Base-by-base conservation (phyloP, 768 basidiomycete genomes). In the Mycena vulgaris region DNA sequence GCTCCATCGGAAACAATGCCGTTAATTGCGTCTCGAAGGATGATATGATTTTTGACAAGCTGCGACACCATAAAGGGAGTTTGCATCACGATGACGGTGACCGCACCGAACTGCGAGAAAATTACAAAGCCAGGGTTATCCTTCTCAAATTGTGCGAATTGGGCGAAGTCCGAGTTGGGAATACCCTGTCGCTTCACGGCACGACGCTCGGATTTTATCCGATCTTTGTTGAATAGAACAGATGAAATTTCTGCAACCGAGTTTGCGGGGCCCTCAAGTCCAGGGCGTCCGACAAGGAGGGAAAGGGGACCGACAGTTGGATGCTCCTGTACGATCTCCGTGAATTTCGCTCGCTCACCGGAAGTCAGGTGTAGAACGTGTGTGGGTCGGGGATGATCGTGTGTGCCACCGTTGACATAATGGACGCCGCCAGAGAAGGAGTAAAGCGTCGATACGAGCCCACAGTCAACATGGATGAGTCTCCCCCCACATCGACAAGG, bases 1-100 rank as follows among this genome's bases (percentile, higher is more conserved):
- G 81, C 80, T 0, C 78, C 83, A 74, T 83, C 80, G 30, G 76
- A 78, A 11, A 83, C 76, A 25, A 81, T 59, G 0, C 83, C 82
- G 71, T 82, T 82, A 27, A 82, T 56, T 6, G 81, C 61, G 16
- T 63, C 61, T 5, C 37, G 35, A 2, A 21, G 35, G 19, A 51
- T 52, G 23, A 42, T 10, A 9, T 48, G 48, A 16, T 25, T 39
- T 39, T 63, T 75, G 19, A 76, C 66, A 1, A 76, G 61, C 27
- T 73, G 68, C 0, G 71, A 57, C 14, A 45, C 60, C 76, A 77
- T 76, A 27, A 70, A 68, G 5, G 70, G 49, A 13, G 76, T 69
- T 53, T 76, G 75, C 55, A 75, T 67, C 0, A 60, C 56, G 21
- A 76, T 63, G 1, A 76, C 73, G 3, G 68, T 61, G 16, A 73